Conservation (phyloP, 257 asterid genomes). For the Solanum chaucha region DNA sequence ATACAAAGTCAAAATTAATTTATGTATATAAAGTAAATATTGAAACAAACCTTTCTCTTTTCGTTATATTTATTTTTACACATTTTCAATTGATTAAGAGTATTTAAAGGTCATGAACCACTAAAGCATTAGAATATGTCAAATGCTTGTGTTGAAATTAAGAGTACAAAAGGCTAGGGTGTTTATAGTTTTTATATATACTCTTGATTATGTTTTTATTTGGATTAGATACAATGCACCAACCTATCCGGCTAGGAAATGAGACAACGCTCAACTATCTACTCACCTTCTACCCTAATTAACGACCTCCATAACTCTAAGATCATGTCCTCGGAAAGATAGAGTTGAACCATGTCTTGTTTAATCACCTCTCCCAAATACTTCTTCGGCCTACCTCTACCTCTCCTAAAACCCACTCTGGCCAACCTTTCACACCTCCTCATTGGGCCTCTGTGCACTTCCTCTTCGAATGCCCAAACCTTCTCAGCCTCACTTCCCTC, state of each 20-base stretch:
- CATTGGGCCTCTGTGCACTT: not conserved
- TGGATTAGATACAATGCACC: not conserved
- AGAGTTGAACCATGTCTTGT: not conserved
- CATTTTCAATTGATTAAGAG: not conserved
- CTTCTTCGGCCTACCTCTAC: not conserved
- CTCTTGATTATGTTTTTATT: not conserved
- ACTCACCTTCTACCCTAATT: not conserved
- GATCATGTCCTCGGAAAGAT: not conserved
- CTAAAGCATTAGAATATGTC: not conserved
- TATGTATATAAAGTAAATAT: not conserved
- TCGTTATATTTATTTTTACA: too few species aligned
- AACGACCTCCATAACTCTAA: not conserved
- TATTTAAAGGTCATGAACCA: not conserved
- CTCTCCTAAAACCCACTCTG: not conserved
- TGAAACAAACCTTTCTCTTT: not conserved
- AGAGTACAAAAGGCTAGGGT: not conserved
- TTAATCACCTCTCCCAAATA: not conserved
- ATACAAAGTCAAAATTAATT: not conserved
- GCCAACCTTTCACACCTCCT: not conserved
- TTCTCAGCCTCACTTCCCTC: not conserved
- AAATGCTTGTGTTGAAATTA: not conserved
- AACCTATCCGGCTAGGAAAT: not conserved
- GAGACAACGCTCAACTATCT: not conserved
- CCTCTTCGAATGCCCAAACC: not conserved
- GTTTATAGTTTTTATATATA: too few species aligned